Evolutionary conservation across 768 basidiomycete species (phyloP), one percentile per base, ranked within the genome.

Genomic region (Russula vinacea): DNA sequence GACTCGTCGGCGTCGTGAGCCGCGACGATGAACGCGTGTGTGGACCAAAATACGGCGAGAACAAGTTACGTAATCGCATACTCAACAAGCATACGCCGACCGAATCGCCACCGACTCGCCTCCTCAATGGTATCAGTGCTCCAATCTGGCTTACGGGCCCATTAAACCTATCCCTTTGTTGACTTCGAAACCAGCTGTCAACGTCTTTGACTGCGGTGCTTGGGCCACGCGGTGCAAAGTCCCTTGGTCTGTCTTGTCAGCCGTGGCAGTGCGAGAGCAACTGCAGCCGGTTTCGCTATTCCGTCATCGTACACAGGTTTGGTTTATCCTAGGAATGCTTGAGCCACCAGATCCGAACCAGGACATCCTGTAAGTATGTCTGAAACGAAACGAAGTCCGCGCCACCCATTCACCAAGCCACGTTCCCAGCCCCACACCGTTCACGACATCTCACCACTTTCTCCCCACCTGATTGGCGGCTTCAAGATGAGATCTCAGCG

Each of bases 381-480:
- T 33, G 17, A 14, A 6, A 45, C 11, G n/a, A n/a, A n/a, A 54
- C 11, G n/a, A 52, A 16, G 19, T 37, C 60, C 42, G 32, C 33
- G 52, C 51, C 24, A n/a, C 60, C 10, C 42, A 40, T 32, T 35
- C 50, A 42, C 37, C 26, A 22, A 14, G 26, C 26, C 35, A 33
- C 13, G 37, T 60, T 33, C 4, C 47, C 26, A 14, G 3, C 9
- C 26, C 16, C 29, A 10, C 59, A 24, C 17, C 33, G 26, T 26
- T 45, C 60, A 35, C 60, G 8, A 17, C 35, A 7, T 37, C 44
- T 26, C 53, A 10, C 16, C 3, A 16, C 5, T n/a, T n/a, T 13
- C n/a, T 19, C 16, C 10, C 40, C 44, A 19, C 51, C 44, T 47
- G 63, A 60, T 64, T 60, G 45, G 51, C 58, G 52, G 58, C 9